Percentiles rank a stretch among this genome's conserved stretches.
phyloP scores from a whole-genome alignment of 495 filamentous ascomycete genomes.

The Filosporella fistucella region DNA sequence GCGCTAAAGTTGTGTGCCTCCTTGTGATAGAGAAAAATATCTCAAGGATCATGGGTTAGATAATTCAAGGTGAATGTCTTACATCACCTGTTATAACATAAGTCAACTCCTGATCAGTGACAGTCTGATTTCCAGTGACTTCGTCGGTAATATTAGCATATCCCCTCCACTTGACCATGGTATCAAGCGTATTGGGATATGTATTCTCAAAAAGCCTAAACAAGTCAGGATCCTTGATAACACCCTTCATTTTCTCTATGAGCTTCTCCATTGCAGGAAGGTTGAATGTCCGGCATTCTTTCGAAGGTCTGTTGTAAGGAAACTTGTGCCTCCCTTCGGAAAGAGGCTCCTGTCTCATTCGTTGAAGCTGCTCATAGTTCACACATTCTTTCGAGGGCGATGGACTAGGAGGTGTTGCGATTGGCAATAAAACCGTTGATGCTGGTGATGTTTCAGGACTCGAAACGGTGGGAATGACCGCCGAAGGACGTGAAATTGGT shows the following conservation, averaged over 20 bases:
- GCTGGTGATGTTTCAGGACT: too few relatives aligned
- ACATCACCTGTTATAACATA: constrained; percentile 92
- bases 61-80: too few relatives aligned
- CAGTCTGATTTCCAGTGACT: constrained; percentile 21
- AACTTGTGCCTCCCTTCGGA: constrained; percentile 74
- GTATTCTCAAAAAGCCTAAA: constrained; percentile 91
- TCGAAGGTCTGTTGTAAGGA: constrained; percentile 80
- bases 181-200: constrained; percentile 54
- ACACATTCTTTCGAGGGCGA: too few relatives aligned
- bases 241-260: constrained; percentile 71
- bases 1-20: too few relatives aligned
- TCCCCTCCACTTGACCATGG: constrained; percentile 53
- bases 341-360: constrained; percentile 48
- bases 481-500: too few relatives aligned
- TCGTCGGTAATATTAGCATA: constrained; percentile 36
- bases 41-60: too few relatives aligned
- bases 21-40: too few relatives aligned
- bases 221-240: constrained; percentile 81
- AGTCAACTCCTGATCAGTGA: constrained; percentile 56
- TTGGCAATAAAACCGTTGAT: too few relatives aligned
- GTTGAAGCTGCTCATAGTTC: constrained; percentile 8
- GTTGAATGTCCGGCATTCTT: constrained; percentile 80
- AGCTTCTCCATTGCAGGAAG: constrained; percentile 80
- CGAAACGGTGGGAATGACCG: too few relatives aligned
- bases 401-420: too few relatives aligned